Evolutionary conservation across 2,329 filamentous ascomycete species (phyloP), one percentile per base, ranked within the genome.

Genomic region (Sphaerulina populicola): DNA sequence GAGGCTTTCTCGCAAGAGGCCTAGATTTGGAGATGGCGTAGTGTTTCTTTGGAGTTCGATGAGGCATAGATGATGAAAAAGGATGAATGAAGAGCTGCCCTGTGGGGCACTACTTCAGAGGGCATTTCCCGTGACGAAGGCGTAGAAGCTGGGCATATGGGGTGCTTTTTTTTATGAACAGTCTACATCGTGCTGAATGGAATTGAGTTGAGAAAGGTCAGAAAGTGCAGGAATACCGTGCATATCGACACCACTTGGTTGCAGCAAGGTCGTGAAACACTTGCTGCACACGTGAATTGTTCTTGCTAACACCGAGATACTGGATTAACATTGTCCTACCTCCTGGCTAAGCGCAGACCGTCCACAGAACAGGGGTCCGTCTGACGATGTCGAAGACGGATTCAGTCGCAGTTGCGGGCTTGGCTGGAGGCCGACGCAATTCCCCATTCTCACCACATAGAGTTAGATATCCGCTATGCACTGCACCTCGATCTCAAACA

Each of bases 1-100:
- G 85, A 86, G 60, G 93, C 93, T 71, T 98, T 94, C 78, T 74
- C 69, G 60, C 56, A 59, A 42, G 64, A 67, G 63, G 66, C 65
- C 57, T 66, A 66, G 37, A 35, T 35, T 40, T 39, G 15, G 31
- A 38, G 14, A 36, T 30, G 39, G 15, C 33, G 30, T 18, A 49
- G 18, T 38, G 46, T 36, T 43, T 15, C 41, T 44, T 30, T 43
- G 33, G 30, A 39, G 30, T 27, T 43, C 21, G 38, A 41, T 43
- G 21, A 36, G 46, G 46, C 46, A 49, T 43, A 49, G 46, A 49
- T 49, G 46, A 43, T 37, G 46, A 43, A 36, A 49, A 36, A 39
- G 41, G 37, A 49, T 31, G 27, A 36, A 39, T 14, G 45, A 49
- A 41, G 31, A 43, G 39, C 10, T 33, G 37, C 9, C 36, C 38